A percentile compares a stretch with the other conserved stretches of the same genome.
Conservation (phyloP, 2,329 filamentous ascomycete species). For the Tolypocladium amazonense region DNA sequence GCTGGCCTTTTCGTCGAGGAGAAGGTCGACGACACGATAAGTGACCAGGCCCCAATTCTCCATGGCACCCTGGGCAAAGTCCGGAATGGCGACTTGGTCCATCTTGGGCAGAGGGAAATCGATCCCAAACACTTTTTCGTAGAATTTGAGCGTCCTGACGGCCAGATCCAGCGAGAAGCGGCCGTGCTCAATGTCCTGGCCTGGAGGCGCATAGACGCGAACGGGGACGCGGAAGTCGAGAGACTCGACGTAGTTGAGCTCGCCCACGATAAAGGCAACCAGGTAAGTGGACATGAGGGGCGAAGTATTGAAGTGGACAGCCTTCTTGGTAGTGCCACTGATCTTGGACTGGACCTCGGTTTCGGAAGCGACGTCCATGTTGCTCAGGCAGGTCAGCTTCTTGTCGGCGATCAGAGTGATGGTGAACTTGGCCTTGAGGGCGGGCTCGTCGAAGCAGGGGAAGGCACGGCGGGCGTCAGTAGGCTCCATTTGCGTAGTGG, state of each 20-base stretch:
- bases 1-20: conserved; percentile 85
- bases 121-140: conserved; percentile 70
- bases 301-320: conserved; percentile 84
- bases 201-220: conserved; percentile 85
- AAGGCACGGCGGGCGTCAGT: conserved; percentile 89
- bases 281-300: conserved; percentile 96
- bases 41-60: conserved; percentile 98
- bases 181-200: conserved; percentile 82
- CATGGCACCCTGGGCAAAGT: conserved; percentile 94
- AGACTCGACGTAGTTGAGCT: conserved; percentile 89
- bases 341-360: conserved; percentile 42
- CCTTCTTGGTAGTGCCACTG: conserved; percentile 47
- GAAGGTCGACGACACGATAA: conserved; percentile 72
- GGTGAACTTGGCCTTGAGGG: conserved; percentile 85
- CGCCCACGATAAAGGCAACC: conserved; percentile 84
- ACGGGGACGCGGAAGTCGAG: conserved; percentile 86
- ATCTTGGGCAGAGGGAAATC: conserved; percentile 41
- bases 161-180: conserved; percentile 84
- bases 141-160: conserved; percentile 82
- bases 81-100: conserved; percentile 80
- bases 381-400: conserved; percentile 82
- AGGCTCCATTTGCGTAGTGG: conserved; percentile 92
- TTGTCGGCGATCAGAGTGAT: conserved; percentile 87
- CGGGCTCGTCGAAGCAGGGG: conserved; percentile 93
- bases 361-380: conserved; percentile 88